A percentile compares a stretch with the other conserved stretches of the same genome.
Evolutionary conservation across 2,329 filamentous ascomycete species (phyloP).

Genomic region (Botrytis pseudocinerea): DNA sequence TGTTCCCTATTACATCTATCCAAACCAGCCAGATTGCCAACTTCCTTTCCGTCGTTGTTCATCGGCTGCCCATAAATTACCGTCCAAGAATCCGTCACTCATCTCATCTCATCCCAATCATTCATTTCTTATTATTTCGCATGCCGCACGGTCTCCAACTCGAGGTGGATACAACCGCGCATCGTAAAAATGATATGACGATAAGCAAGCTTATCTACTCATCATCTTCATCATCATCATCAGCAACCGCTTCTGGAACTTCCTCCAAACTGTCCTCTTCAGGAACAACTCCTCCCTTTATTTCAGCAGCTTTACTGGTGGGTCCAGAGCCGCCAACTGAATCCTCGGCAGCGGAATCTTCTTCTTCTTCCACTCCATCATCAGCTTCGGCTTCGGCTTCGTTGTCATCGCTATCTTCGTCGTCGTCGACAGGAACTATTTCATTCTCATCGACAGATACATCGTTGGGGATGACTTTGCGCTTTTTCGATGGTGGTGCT

Average conservation of each 20-base stretch:
- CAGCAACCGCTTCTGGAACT: constrained; percentile 23
- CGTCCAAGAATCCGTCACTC: background rate
- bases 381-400: background rate
- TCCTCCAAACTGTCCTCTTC: constrained; percentile 27
- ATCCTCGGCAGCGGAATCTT: constrained; percentile 24
- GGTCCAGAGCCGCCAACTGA: constrained; percentile 24
- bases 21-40: constrained; percentile 13
- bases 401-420: constrained; percentile 9
- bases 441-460: constrained; percentile 7
- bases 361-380: constrained; percentile 25
- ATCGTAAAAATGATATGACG: background rate
- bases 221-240: constrained; percentile 25
- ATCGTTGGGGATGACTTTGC: constrained; percentile 28
- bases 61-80: background rate
- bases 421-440: constrained; percentile 1
- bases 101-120: constrained; percentile 7
- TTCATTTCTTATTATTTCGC: constrained; percentile 9
- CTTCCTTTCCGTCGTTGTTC: background rate
- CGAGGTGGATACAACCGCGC: constrained; percentile 9
- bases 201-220: constrained; percentile 22
- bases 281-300: constrained; percentile 21
- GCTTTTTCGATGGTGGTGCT: constrained; percentile 36
- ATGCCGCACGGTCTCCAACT: background rate
- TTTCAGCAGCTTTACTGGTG: constrained; percentile 23
- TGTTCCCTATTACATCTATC: background rate